Conservation (phyloP, 768 basidiomycete genomes). For the Lactifluus subvellereus region DNA sequence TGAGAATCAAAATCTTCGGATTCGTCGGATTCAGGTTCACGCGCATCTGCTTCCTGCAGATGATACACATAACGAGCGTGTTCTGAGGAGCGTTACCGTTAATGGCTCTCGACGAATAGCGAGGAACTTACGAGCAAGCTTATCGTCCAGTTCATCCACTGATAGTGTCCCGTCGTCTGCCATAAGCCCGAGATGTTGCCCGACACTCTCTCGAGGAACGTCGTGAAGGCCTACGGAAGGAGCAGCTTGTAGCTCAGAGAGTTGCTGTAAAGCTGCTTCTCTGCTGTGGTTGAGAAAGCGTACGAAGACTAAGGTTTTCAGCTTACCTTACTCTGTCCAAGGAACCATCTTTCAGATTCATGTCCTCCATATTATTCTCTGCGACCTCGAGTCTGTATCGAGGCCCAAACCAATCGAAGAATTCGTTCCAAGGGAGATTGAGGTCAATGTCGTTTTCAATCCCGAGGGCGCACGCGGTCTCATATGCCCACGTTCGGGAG, state of each 20-base stretch:
- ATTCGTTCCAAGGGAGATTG: slow-evolving; percentile 80
- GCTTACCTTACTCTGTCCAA: slow-evolving; percentile 69
- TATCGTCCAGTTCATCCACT: slow-evolving; percentile 60
- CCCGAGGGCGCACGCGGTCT: slow-evolving; percentile 93
- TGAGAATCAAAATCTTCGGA: slow-evolving; percentile 29
- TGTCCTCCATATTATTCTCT: slow-evolving; percentile 90
- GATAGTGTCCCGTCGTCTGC: slow-evolving; percentile 38
- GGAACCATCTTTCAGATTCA: slow-evolving; percentile 76
- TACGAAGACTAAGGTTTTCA: slow-evolving; percentile 25
- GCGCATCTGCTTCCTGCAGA: slow-evolving; percentile 28
- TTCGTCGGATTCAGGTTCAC: slow-evolving; percentile 28
- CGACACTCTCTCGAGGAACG: slow-evolving; percentile 67
- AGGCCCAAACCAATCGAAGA: slow-evolving; percentile 98
- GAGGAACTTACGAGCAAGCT: slow-evolving; percentile 59
- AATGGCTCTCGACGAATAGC: neutral
- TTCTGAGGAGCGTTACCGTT: slow-evolving; percentile 36
- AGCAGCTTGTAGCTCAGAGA: slow-evolving; percentile 58
- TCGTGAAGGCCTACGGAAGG: slow-evolving; percentile 86
- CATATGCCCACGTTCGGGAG: slow-evolving; percentile 91
- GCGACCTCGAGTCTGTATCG: slow-evolving; percentile 89
- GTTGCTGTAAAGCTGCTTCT: slow-evolving; percentile 46
- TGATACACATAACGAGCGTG: slow-evolving; percentile 56
- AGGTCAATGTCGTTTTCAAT: slow-evolving; percentile 71
- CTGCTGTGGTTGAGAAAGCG: slow-evolving; percentile 41
- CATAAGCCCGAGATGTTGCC: slow-evolving; percentile 53